Base-by-base conservation (phyloP, 2,329 filamentous ascomycete species). In the Triangularia setosa region DNA sequence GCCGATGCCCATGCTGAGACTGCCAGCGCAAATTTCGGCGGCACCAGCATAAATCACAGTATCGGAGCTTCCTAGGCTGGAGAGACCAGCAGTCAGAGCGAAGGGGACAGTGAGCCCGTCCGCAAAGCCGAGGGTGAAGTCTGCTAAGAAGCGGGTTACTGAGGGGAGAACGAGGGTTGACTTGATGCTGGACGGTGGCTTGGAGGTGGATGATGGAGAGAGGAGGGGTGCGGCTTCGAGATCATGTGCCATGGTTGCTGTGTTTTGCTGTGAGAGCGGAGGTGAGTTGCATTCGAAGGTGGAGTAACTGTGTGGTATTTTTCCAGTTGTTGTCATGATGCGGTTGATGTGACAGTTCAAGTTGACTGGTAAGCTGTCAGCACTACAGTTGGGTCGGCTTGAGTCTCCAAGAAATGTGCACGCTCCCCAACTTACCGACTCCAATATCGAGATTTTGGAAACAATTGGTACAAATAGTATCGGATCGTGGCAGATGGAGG, bases 21-120 rank as follows among this genome's bases (percentile, higher is more conserved):
- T 85, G 2, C 90, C 89, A 0, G 87, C 87, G 66, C 89, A 88
- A 40, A 91, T 79, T 74, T 92, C 89, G 0, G 89, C 89, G 33
- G 90, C 76, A 0, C 89, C 90, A 8, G 87, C 89, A 57, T 87
- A 84, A 25, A 93, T 84, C 65, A 89, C 85, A 0, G 87, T 85
- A 60, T 83, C 82, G n/a, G 85, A 83, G 61, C 84, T 79, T 2
- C 86, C 86, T 9, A 89, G 77, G 3, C 83, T 83, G n/a, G 83
- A 85, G 2, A 92, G 79, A 2, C 90, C 89, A 0, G 90, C 89
- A 0, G 89, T 91, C 11, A 92, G 78, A 18, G 90, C 90, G 70
- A 92, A 92, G 0, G 90, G 90, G 0, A 92, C 90, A 0, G 90
- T 92, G 65, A 92, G 78, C 14, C 90, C 90, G 76, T 92, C 90